Evolutionary conservation across 2,329 filamentous ascomycete species (phyloP).

Genomic region (Pestalotiopsis fici): DNA sequence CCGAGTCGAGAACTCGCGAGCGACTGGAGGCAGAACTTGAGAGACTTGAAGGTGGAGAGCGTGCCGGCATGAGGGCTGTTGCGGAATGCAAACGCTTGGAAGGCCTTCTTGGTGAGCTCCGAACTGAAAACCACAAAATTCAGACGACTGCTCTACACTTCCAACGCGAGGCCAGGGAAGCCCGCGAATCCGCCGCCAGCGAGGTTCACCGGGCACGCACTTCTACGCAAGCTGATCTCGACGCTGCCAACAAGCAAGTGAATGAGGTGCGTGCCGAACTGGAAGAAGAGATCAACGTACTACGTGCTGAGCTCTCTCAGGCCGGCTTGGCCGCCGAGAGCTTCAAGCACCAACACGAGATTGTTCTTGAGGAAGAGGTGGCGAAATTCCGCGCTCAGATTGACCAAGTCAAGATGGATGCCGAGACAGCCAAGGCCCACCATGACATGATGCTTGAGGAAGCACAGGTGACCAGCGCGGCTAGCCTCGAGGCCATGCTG

Average conservation of each 20-base stretch:
- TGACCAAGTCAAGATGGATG: constrained; percentile 76
- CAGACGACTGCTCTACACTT: constrained; percentile 69
- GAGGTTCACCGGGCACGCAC: constrained; percentile 82
- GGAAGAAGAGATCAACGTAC: constrained; percentile 73
- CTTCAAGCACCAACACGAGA: constrained; percentile 73
- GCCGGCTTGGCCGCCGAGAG: constrained; percentile 76
- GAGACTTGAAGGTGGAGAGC: constrained; percentile 64
- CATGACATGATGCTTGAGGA: constrained; percentile 86
- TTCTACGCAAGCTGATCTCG: constrained; percentile 78
- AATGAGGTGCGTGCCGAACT: constrained; percentile 81
- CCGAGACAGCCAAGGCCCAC: constrained; percentile 77
- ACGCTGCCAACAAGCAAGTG: constrained; percentile 81
- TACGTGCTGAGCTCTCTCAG: constrained; percentile 73
- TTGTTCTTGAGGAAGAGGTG: constrained; percentile 78
- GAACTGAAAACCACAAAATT: constrained; percentile 70
- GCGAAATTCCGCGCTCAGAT: constrained; percentile 71
- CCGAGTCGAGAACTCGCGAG: constrained; percentile 71
- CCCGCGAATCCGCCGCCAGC: constrained; percentile 73
- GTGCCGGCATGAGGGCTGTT: constrained; percentile 64
- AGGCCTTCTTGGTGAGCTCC: constrained; percentile 53
- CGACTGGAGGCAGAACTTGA: constrained; percentile 68
- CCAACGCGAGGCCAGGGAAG: constrained; percentile 83
- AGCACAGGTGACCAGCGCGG: constrained; percentile 51
- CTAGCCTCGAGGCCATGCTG: constrained; percentile 25
- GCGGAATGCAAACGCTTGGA: constrained; percentile 64